phyloP scores from a whole-genome alignment of 2,329 filamentous ascomycete genomes.

The Bipolaris victoriae region DNA sequence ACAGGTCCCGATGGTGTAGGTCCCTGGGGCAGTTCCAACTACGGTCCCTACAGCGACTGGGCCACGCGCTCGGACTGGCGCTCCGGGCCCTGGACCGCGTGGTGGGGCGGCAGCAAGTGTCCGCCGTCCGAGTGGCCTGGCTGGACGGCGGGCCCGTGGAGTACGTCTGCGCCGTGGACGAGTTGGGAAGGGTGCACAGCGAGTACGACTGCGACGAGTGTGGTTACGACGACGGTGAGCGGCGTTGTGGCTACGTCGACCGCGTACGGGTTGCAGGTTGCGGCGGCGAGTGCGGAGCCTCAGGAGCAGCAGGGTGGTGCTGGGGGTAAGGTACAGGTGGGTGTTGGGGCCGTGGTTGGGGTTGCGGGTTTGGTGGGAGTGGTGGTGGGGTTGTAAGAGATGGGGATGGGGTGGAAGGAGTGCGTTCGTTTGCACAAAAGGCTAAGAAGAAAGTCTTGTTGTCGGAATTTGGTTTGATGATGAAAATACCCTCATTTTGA shows the following conservation, averaged over 20 bases:
- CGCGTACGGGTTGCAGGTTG: slow-evolving; percentile 43
- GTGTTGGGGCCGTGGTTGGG: slow-evolving; percentile 27
- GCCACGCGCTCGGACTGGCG: slow-evolving; percentile 36
- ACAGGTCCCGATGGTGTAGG: slow-evolving; percentile 32
- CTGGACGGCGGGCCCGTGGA: slow-evolving; percentile 47
- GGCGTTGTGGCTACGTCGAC: slow-evolving; percentile 33
- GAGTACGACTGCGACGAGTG: slow-evolving; percentile 40
- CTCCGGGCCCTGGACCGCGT: slow-evolving; percentile 42
- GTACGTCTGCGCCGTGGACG: slow-evolving; percentile 45
- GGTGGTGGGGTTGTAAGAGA: slow-evolving; percentile 29
- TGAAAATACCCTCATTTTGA: background rate
- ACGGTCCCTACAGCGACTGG: slow-evolving; percentile 41
- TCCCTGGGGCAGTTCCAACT: slow-evolving; percentile 36
- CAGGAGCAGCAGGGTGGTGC: slow-evolving; percentile 5
- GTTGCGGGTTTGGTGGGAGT: slow-evolving; percentile 34
- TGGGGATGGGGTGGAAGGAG: background rate
- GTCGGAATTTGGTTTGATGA: background rate
- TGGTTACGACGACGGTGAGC: slow-evolving; percentile 37
- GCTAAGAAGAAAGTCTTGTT: background rate
- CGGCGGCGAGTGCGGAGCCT: slow-evolving; percentile 27
- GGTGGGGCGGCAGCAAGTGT: slow-evolving; percentile 44
- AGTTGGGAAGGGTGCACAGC: slow-evolving; percentile 44
- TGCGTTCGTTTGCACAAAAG: background rate
- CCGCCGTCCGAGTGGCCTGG: slow-evolving; percentile 46
- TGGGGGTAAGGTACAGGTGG: slow-evolving; percentile 25